Conservation (phyloP, 2,329 filamentous ascomycete genomes). For the Cladosporium sp. region DNA sequence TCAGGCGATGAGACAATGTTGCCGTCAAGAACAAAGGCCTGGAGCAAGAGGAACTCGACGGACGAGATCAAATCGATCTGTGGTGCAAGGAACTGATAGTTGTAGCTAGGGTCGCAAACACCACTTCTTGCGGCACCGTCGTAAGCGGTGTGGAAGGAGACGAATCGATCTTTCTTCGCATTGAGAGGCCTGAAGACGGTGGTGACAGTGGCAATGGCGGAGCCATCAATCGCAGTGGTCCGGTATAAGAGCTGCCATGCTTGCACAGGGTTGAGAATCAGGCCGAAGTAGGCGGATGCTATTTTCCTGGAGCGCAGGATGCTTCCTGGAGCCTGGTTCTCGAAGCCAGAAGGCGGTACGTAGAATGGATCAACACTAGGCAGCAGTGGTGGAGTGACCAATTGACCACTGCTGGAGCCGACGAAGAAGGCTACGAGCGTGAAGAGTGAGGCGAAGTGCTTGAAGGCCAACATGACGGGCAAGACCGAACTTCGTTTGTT, state of each 20-base stretch:
- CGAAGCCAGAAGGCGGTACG: conserved; percentile 31
- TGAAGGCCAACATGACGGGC: conserved; percentile 14
- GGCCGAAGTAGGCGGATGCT: conserved; percentile 29
- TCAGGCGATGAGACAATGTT: conserved; percentile 45
- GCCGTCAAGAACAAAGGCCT: conserved; percentile 28
- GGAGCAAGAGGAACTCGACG: conserved; percentile 29
- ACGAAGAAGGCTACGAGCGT: conserved; percentile 5
- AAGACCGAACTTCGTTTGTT: background rate
- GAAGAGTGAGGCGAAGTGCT: conserved; percentile 2
- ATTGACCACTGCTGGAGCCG: background rate
- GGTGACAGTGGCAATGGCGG: conserved; percentile 32
- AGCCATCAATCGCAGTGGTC: conserved; percentile 32
- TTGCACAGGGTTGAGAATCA: conserved; percentile 29
- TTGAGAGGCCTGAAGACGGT: conserved; percentile 32
- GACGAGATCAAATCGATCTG: conserved; percentile 30
- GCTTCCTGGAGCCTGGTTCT: conserved; percentile 28
- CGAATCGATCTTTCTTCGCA: conserved; percentile 31
- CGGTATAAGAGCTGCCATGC: conserved; percentile 34
- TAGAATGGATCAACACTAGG: conserved; percentile 35
- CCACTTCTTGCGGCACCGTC: conserved; percentile 40
- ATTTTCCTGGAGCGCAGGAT: conserved; percentile 31
- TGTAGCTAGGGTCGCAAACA: conserved; percentile 45
- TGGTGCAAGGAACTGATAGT: conserved; percentile 30
- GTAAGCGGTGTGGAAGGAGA: conserved; percentile 36
- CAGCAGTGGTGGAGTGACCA: conserved; percentile 9